A percentile compares a stretch with the other conserved stretches of the same genome.
phyloP scores from a whole-genome alignment of 495 filamentous ascomycete genomes.

The Daldinia decipiens region DNA sequence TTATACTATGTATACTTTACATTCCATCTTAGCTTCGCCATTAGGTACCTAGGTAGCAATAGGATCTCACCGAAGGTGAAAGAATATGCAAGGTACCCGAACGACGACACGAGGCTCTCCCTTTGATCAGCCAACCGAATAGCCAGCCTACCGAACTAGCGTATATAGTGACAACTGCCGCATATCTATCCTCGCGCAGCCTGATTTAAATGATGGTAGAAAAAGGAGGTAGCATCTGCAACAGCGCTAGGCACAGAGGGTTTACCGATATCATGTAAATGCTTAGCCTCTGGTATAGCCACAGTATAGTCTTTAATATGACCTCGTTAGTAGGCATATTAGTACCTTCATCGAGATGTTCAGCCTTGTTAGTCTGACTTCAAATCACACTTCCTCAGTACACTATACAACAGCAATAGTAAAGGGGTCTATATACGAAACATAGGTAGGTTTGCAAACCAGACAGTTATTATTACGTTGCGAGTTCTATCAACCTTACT shows the following conservation, averaged over 20 bases:
- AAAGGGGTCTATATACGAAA: background rate
- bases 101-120: slow-evolving; percentile 9
- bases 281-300: background rate
- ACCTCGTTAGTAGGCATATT: background rate
- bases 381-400: background rate
- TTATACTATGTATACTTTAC: background rate
- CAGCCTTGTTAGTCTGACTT: background rate
- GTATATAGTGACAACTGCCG: background rate
- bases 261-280: background rate
- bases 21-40: background rate
- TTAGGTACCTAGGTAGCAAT: background rate
- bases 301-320: background rate
- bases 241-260: background rate
- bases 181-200: background rate
- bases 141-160: slow-evolving; percentile 18
- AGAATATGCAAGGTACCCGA: slow-evolving; percentile 37
- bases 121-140: background rate
- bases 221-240: background rate
- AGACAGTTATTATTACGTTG: background rate
- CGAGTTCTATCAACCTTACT: background rate
- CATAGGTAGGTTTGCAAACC: background rate
- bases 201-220: background rate
- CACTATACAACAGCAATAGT: background rate
- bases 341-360: background rate
- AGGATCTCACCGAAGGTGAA: slow-evolving; percentile 17